Conservation (phyloP, 768 basidiomycete genomes). For the Imleria badia region DNA sequence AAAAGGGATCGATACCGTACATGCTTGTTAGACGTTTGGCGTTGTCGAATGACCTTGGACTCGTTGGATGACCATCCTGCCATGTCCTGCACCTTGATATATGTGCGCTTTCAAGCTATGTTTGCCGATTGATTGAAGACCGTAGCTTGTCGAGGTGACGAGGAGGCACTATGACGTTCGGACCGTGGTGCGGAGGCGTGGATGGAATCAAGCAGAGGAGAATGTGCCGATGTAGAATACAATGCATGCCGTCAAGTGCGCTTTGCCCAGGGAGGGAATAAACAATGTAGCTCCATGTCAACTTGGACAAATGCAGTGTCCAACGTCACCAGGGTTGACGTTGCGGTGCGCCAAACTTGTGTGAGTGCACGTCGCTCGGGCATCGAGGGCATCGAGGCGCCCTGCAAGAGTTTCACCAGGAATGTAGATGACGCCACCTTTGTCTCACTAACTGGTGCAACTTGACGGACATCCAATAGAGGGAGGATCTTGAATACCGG, state of each 20-base stretch:
- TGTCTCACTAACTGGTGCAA: not conserved
- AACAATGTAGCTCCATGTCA: not conserved
- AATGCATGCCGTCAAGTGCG: not conserved
- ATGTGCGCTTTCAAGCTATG: slow-evolving; percentile 18
- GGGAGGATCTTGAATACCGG: not conserved
- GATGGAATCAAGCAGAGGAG: not conserved
- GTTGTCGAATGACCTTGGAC: not conserved
- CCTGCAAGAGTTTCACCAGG: slow-evolving; percentile 1
- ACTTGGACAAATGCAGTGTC: slow-evolving; percentile 6
- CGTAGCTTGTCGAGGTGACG: not conserved
- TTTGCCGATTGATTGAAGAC: not conserved
- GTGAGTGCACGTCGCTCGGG: not conserved
- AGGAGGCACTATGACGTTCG: no score
- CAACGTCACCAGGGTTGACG: not conserved
- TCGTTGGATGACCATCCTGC: not conserved
- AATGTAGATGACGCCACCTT: not conserved
- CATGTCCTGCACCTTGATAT: slow-evolving; percentile 9
- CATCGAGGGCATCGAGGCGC: slow-evolving; percentile 1
- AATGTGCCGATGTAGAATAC: not conserved
- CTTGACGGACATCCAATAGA: not conserved
- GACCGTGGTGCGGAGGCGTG: not conserved
- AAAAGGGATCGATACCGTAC: slow-evolving; percentile 31
- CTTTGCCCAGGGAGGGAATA: not conserved
- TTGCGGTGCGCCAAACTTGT: not conserved
- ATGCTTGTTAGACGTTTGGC: not conserved